Evolutionary conservation across 1,139 yeast species (phyloP).

Genomic region (Casaregolazyma suthepensis): DNA sequence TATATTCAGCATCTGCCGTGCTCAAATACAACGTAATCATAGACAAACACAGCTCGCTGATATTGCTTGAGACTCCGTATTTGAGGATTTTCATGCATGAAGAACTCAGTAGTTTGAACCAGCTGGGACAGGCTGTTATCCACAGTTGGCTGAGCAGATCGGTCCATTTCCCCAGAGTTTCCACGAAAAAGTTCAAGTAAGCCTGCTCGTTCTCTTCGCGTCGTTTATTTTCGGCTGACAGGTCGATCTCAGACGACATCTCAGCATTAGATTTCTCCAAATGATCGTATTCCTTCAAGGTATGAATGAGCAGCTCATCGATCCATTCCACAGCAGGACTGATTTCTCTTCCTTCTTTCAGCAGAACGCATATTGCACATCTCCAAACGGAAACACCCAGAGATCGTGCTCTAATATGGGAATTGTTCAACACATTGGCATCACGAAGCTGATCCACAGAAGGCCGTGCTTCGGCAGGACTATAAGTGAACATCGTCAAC

Average conservation of each 20-base stretch:
- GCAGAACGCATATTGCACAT: slow-evolving; percentile 9
- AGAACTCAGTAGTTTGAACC: slow-evolving; percentile 4
- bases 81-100: slow-evolving; percentile 1
- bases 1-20: neutral
- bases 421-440: slow-evolving; percentile 14
- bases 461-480: slow-evolving; percentile 15
- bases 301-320: slow-evolving; percentile 13
- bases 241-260: slow-evolving; percentile 4
- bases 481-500: slow-evolving; percentile 15
- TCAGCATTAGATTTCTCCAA: slow-evolving; percentile 6
- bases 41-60: neutral
- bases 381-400: slow-evolving; percentile 17
- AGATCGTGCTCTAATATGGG: slow-evolving; percentile 19
- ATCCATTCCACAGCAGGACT: slow-evolving; percentile 15
- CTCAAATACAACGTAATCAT: neutral
- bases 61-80: neutral
- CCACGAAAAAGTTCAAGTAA: slow-evolving; percentile 14
- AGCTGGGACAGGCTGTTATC: slow-evolving; percentile 2
- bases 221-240: slow-evolving; percentile 5
- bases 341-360: slow-evolving; percentile 12
- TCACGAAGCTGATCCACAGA: slow-evolving; percentile 17
- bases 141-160: neutral
- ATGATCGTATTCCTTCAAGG: slow-evolving; percentile 14
- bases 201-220: slow-evolving; percentile 11
- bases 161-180: slow-evolving; percentile 5